Percentiles rank a stretch among this genome's conserved stretches.
phyloP scores from a whole-genome alignment of 2,329 filamentous ascomycete genomes.

The Monascus ruber region DNA sequence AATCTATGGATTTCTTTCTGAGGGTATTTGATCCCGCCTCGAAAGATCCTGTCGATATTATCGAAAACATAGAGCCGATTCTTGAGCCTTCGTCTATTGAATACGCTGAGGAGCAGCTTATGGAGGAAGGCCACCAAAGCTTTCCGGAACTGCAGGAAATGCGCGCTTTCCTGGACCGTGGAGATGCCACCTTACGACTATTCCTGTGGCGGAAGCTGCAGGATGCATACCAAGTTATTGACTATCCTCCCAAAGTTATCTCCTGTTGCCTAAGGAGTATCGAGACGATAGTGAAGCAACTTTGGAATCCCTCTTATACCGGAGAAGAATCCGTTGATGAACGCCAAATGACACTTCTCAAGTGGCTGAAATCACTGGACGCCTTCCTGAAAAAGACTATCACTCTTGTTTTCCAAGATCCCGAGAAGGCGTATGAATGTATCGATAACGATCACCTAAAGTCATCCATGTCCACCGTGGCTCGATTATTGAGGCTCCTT shows the following conservation, averaged over 20 bases:
- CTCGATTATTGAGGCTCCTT: conserved; percentile 60
- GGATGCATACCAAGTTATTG: conserved; percentile 75
- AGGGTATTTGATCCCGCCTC: conserved; percentile 76
- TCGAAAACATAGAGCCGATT: conserved; percentile 86
- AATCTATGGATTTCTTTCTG: conserved; percentile 92
- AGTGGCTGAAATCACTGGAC: conserved; percentile 67
- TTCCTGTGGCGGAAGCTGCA: conserved; percentile 87
- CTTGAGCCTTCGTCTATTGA: conserved; percentile 52
- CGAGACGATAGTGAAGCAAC: conserved; percentile 64
- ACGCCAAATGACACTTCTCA: conserved; percentile 60
- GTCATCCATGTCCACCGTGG: conserved; percentile 59
- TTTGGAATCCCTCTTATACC: conserved; percentile 48
- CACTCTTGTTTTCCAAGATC: conserved; percentile 56
- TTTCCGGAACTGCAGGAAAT: conserved; percentile 55
- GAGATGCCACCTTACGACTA: conserved; percentile 69
- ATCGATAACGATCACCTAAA: conserved; percentile 69
- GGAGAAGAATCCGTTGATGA: conserved; percentile 45
- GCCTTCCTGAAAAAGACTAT: conserved; percentile 62
- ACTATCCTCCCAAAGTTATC: conserved; percentile 76
- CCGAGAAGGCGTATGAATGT: conserved; percentile 61
- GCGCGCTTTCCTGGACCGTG: conserved; percentile 70
- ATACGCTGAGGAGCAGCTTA: conserved; percentile 9
- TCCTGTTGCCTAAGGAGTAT: conserved; percentile 79
- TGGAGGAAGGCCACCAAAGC: conserved; percentile 20
- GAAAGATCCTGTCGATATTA: conserved; percentile 69